These are phyloP conservation scores for Dryadomyces quercus-mongolicae DNA, from an alignment of 2,329 filamentous ascomycete species.

Conservation along the genomic window DNA sequence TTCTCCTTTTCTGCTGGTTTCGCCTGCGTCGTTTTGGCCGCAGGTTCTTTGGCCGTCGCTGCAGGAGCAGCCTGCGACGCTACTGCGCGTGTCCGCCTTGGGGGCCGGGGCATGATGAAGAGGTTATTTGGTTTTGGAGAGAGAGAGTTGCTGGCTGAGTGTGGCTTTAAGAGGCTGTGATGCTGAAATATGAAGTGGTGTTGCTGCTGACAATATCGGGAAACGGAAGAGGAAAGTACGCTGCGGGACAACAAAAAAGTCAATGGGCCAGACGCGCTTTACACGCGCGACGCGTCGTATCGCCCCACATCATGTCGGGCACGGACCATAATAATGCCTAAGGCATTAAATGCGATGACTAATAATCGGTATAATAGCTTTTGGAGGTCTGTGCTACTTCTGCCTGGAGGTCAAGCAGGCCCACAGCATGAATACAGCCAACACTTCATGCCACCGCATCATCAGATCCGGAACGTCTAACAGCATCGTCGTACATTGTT, in stretches of 20 bases:
- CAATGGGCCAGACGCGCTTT: not conserved
- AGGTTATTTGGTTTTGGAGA: not conserved
- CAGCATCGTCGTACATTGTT: too few relatives aligned
- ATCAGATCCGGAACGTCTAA: too few relatives aligned
- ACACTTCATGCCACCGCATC: too few relatives aligned
- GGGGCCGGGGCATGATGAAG: conserved; percentile 12
- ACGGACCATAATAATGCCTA: too few relatives aligned
- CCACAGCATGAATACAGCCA: too few relatives aligned
- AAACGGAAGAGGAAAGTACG: not conserved
- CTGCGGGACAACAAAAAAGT: not conserved
- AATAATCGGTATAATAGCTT: too few relatives aligned
- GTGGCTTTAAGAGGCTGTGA: not conserved
- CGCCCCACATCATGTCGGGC: too few relatives aligned
- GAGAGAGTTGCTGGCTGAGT: too few relatives aligned
- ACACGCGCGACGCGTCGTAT: not conserved
- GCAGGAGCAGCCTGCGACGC: conserved; percentile 3
- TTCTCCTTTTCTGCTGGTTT: conserved; percentile 12
- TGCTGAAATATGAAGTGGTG: too few relatives aligned
- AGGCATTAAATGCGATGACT: too few relatives aligned
- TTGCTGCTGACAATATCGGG: not conserved
- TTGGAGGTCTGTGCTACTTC: too few relatives aligned
- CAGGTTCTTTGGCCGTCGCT: not conserved
- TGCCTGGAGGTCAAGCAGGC: too few relatives aligned
- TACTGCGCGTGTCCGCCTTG: conserved; percentile 10
- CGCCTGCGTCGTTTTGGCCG: conserved; percentile 2